These are phyloP conservation scores for Leccinum ochraceum DNA, from an alignment of 768 basidiomycete species.

Conservation along the genomic window DNA sequence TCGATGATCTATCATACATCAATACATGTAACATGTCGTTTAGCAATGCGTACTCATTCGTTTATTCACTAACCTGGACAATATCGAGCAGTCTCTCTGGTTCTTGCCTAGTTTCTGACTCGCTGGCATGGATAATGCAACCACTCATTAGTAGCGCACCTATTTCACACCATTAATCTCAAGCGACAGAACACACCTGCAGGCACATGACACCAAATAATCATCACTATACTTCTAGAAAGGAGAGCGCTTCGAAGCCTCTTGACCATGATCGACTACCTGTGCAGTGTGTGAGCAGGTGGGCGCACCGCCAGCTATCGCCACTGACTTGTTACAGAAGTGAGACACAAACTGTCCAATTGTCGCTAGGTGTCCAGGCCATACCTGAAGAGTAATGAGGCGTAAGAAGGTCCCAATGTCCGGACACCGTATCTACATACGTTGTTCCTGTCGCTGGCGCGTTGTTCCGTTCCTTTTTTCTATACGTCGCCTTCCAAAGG, in stretches of 20 bases:
- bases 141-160: background rate
- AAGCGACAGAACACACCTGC: too few species aligned
- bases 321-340: background rate
- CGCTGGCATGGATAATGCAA: background rate
- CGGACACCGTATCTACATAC: too few species aligned
- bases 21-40: background rate
- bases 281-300: background rate
- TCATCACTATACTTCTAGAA: too few species aligned
- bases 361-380: background rate
- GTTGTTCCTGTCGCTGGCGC: background rate
- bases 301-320: background rate
- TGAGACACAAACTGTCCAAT: too few species aligned
- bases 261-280: too few species aligned
- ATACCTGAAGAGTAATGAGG: background rate
- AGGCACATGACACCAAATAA: too few species aligned
- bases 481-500: background rate
- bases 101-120: background rate
- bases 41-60: background rate
- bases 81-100: constrained; percentile 6
- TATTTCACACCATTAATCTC: too few species aligned
- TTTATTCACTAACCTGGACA: background rate
- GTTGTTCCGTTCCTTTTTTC: background rate
- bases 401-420: background rate
- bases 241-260: too few species aligned
- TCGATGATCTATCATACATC: background rate